Percentiles rank a stretch among this genome's conserved stretches.
phyloP scores from a whole-genome alignment of 352 stramenopile species.

The Phytophthora gonapodyides region DNA sequence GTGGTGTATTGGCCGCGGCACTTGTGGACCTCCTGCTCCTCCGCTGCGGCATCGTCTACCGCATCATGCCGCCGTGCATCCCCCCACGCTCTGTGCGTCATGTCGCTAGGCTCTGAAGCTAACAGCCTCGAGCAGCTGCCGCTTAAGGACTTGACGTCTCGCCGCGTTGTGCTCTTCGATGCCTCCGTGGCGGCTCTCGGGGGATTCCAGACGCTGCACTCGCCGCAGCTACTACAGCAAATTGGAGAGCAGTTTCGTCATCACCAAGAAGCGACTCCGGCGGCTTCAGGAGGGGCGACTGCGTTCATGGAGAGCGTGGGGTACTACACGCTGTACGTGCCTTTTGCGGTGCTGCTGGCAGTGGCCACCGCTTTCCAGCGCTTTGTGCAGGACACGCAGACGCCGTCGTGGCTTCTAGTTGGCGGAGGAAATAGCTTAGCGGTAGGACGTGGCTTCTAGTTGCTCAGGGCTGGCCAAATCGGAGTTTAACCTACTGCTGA shows the following conservation, averaged over 20 bases:
- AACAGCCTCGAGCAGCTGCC: conserved; percentile 17
- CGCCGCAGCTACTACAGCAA: conserved; percentile 22
- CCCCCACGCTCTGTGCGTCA: conserved; percentile 37
- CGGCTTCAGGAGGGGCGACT: too few species aligned
- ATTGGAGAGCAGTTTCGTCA: conserved; percentile 15
- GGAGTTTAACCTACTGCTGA: background rate
- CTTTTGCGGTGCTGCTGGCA: conserved; percentile 25
- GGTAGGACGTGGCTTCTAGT: conserved; percentile 24
- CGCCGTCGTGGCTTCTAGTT: conserved; percentile 30
- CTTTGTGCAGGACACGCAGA: conserved; percentile 13
- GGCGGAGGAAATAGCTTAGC: conserved; percentile 39
- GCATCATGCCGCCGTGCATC: conserved; percentile 30
- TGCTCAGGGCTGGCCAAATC: too few species aligned
- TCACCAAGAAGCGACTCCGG: background rate
- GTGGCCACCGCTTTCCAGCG: conserved; percentile 22
- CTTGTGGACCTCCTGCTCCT: conserved; percentile 17
- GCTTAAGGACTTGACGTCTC: conserved; percentile 1
- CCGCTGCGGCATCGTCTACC: background rate
- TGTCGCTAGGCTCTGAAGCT: conserved; percentile 22
- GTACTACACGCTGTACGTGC: conserved; percentile 35
- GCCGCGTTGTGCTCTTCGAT: conserved; percentile 38
- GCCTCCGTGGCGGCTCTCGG: conserved; percentile 25
- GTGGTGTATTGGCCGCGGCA: conserved; percentile 60
- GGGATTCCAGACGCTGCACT: conserved; percentile 26
- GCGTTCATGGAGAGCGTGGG: conserved; percentile 17